Evolutionary conservation across 2,329 filamentous ascomycete species (phyloP).

Genomic region (Coleophoma crateriformis): DNA sequence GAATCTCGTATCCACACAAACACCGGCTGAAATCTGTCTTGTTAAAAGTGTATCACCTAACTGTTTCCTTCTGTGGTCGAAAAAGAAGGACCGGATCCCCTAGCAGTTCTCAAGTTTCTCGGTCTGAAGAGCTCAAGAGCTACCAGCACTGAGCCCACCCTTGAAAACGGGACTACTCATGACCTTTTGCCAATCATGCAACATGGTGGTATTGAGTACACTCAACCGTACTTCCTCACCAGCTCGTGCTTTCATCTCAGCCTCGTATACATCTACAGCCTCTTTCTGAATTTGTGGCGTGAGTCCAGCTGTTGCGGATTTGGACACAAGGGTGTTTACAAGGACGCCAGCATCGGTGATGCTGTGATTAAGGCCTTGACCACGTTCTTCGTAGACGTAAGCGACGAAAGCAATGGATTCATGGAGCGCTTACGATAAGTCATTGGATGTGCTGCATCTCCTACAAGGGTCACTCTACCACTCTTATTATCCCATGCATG

Average conservation of each 20-base stretch:
- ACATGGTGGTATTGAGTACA: slow-evolving; percentile 36
- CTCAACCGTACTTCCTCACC: slow-evolving; percentile 37
- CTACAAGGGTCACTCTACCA: slow-evolving; percentile 26
- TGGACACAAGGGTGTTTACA: slow-evolving; percentile 10
- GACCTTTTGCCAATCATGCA: slow-evolving; percentile 35
- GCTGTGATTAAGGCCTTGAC: slow-evolving; percentile 42
- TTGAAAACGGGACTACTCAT: slow-evolving; percentile 23
- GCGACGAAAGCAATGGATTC: no score
- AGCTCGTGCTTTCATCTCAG: slow-evolving; percentile 37
- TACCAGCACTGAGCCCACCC: slow-evolving; percentile 2
- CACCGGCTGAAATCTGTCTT: no score
- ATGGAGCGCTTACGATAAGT: slow-evolving; percentile 23
- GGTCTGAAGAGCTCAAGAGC: no score
- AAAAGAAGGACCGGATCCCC: no score
- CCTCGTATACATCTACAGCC: slow-evolving; percentile 33
- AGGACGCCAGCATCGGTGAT: slow-evolving; percentile 36
- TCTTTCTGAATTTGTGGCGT: slow-evolving; percentile 10
- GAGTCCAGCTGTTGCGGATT: no score
- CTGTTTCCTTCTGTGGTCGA: no score
- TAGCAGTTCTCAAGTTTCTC: no score
- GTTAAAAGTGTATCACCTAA: no score
- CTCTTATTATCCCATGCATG: slow-evolving; percentile 26
- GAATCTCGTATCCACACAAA: no score
- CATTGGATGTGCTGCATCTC: slow-evolving; percentile 31
- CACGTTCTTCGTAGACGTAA: slow-evolving; percentile 33